Conservation (phyloP, 1,284 basidiomycete genomes). For the Cystobasidiaceae sp. region DNA sequence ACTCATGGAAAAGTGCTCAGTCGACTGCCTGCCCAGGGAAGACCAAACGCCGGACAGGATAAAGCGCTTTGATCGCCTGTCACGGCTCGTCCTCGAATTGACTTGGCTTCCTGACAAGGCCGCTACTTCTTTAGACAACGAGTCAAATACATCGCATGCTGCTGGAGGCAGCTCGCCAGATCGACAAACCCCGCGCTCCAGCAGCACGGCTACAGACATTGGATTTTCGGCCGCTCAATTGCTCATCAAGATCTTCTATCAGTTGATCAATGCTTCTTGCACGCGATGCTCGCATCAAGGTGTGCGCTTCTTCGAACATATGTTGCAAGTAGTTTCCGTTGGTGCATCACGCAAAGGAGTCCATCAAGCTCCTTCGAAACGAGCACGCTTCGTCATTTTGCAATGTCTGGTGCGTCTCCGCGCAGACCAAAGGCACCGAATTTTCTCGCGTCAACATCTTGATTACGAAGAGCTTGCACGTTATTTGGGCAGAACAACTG, state of each 20-base stretch:
- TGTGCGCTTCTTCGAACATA: slow-evolving; percentile 50
- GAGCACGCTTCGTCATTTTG: slow-evolving; percentile 66
- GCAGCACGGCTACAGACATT: not conserved
- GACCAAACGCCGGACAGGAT: not conserved
- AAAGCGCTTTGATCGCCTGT: not conserved
- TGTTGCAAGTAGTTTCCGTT: slow-evolving; percentile 50
- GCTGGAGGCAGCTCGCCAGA: not conserved
- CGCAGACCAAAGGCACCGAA: slow-evolving; percentile 81
- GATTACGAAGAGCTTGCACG: slow-evolving; percentile 50
- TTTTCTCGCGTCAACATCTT: slow-evolving; percentile 60
- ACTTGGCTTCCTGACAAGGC: not conserved
- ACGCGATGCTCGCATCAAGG: slow-evolving; percentile 49
- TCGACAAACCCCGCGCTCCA: not conserved
- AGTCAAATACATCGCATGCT: not conserved
- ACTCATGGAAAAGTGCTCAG: slow-evolving; percentile 15
- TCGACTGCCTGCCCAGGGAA: slow-evolving; percentile 8
- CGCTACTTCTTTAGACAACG: not conserved
- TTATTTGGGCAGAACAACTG: slow-evolving; percentile 43
- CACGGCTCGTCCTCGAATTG: not conserved
- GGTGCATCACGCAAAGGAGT: slow-evolving; percentile 38
- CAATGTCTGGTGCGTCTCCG: slow-evolving; percentile 86
- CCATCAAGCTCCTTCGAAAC: slow-evolving; percentile 39
- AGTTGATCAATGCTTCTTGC: slow-evolving; percentile 46
- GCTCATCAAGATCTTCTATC: slow-evolving; percentile 54
- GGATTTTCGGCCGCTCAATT: slow-evolving; percentile 25